Evolutionary conservation across 164 flowering plant genomes (phyloP).

Genomic region (Umbilicus rupestris): DNA sequence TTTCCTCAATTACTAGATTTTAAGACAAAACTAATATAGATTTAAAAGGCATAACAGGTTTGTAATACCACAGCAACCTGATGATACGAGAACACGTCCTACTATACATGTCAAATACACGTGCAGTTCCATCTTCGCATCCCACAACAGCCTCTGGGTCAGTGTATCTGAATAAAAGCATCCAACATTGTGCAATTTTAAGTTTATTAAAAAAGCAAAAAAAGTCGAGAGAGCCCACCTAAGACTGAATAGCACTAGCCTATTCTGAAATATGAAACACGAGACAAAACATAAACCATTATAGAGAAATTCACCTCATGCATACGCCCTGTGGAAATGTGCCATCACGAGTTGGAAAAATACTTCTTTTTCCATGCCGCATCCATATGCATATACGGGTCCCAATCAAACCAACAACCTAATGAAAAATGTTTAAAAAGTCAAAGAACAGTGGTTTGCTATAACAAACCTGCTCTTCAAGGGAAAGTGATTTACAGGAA

Average conservation of each 20-base stretch:
- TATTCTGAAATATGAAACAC: neutral
- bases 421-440: slow-evolving; percentile 5
- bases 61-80: slow-evolving; percentile 31
- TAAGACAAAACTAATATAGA: neutral
- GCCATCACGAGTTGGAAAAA: slow-evolving; percentile 65
- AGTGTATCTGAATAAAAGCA: slow-evolving; percentile 42
- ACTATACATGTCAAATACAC: slow-evolving; percentile 91
- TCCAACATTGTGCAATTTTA: neutral
- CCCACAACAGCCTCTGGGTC: slow-evolving; percentile 93
- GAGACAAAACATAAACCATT: neutral
- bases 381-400: slow-evolving; percentile 76
- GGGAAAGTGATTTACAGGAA: neutral
- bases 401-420: slow-evolving; percentile 88
- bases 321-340: slow-evolving; percentile 61
- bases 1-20: neutral
- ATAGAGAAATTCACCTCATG: slow-evolving; percentile 57
- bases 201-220: neutral
- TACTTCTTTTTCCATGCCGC: slow-evolving; percentile 54
- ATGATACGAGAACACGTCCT: slow-evolving; percentile 67
- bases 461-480: neutral
- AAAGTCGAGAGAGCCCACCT: neutral
- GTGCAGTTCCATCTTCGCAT: slow-evolving; percentile 80
- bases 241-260: neutral
- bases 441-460: neutral
- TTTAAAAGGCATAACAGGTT: neutral